Conservation (phyloP, 345 rosid genomes). For the Streptanthus diversifolius region DNA sequence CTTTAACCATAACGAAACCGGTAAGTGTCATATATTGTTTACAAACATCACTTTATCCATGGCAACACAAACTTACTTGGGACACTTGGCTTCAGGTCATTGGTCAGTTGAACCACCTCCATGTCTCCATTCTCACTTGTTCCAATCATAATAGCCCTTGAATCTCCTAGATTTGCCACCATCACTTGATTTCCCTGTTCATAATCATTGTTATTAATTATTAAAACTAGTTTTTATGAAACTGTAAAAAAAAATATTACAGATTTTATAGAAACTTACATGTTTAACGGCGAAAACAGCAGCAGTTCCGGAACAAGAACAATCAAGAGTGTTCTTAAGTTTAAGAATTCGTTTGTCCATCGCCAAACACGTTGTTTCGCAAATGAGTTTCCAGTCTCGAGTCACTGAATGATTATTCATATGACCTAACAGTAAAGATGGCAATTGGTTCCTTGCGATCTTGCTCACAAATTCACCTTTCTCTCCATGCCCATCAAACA, state of each 20-base stretch:
- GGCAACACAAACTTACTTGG: conserved; percentile 49
- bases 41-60: not conserved
- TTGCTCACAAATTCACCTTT: conserved; percentile 70
- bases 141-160: conserved; percentile 74
- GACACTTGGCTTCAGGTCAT: conserved; percentile 73
- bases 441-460: conserved; percentile 57
- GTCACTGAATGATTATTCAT: conserved; percentile 35
- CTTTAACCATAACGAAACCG: conserved; percentile 10
- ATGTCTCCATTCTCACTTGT: conserved; percentile 41
- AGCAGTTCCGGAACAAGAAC: conserved; percentile 73
- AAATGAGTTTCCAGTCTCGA: conserved; percentile 26
- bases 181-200: conserved; percentile 64
- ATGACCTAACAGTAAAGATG: conserved; percentile 50
- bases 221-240: not conserved
- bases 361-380: conserved; percentile 51
- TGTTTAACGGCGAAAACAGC: conserved; percentile 68
- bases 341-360: conserved; percentile 66
- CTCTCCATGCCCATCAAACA: conserved; percentile 91
- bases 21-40: not conserved
- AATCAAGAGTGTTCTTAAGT: conserved; percentile 57
- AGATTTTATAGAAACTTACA: conserved; percentile 29
- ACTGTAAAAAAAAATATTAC: not conserved
- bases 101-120: conserved; percentile 58
- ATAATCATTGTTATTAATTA: too few species aligned
- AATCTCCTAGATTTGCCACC: conserved; percentile 87